A percentile compares a stretch with the other conserved stretches of the same genome.
Evolutionary conservation across 805 yeast genomes (phyloP).

Genomic region (Metschnikowia lachancei): DNA sequence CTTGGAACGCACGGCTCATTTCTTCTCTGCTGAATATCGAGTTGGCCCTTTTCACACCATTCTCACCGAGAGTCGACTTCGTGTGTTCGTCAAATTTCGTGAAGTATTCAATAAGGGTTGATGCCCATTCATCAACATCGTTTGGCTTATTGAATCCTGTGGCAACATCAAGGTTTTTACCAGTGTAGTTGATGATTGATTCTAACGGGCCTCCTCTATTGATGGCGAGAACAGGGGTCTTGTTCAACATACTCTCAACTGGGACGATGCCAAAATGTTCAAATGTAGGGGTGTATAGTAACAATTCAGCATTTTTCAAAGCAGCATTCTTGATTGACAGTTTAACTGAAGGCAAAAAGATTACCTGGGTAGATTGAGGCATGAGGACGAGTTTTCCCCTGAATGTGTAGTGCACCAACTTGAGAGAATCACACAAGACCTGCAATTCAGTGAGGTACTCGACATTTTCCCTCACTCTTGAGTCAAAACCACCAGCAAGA

Average conservation of each 20-base stretch:
- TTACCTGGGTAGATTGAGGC: constrained; percentile 45
- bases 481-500: constrained; percentile 90
- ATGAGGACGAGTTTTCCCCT: constrained; percentile 37
- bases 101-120: constrained; percentile 43
- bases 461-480: constrained; percentile 70
- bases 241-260: constrained; percentile 84
- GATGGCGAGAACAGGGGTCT: constrained; percentile 81
- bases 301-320: constrained; percentile 52
- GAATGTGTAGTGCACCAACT: constrained; percentile 46
- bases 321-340: constrained; percentile 62
- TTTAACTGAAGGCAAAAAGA: constrained; percentile 80
- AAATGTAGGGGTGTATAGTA: constrained; percentile 83
- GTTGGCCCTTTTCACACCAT: constrained; percentile 38
- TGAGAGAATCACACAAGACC: constrained; percentile 42
- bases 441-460: constrained; percentile 64
- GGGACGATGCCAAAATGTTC: constrained; percentile 99
- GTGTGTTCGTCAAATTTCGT: constrained; percentile 19
- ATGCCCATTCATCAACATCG: constrained; percentile 50
- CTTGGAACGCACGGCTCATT: constrained; percentile 36
- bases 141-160: constrained; percentile 63
- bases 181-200: constrained; percentile 47
- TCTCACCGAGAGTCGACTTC: constrained; percentile 30
- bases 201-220: constrained; percentile 93
- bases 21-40: constrained; percentile 44
- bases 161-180: constrained; percentile 33